Conservation (phyloP, 306 rosid genomes). For the Pyrus betulifolia region DNA sequence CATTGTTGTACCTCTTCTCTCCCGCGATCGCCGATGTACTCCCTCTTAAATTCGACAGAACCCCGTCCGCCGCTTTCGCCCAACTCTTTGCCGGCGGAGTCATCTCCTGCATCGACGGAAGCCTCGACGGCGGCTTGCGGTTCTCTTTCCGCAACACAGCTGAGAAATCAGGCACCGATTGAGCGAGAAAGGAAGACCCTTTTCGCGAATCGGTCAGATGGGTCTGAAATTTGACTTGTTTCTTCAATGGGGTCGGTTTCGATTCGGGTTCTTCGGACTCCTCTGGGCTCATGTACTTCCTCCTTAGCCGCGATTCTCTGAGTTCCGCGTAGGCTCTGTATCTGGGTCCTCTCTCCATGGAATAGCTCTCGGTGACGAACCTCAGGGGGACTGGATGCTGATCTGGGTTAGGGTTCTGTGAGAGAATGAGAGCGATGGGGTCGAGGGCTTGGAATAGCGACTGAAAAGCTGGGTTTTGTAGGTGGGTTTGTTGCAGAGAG, state of each 20-base stretch:
- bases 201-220: slow-evolving; percentile 20
- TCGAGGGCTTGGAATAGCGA: slow-evolving; percentile 56
- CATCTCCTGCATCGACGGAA: slow-evolving; percentile 42
- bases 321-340: slow-evolving; percentile 60
- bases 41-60: slow-evolving; percentile 56
- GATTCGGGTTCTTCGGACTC: slow-evolving; percentile 14
- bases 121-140: slow-evolving; percentile 35
- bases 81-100: slow-evolving; percentile 61
- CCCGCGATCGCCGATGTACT: slow-evolving; percentile 68
- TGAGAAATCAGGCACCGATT: slow-evolving; percentile 90
- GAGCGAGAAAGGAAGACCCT: slow-evolving; percentile 51
- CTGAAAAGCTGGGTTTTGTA: slow-evolving; percentile 24
- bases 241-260: slow-evolving; percentile 39
- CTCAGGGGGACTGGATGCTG: slow-evolving; percentile 29
- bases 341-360: slow-evolving; percentile 74
- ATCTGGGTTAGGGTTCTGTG: slow-evolving; percentile 35
- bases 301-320: slow-evolving; percentile 52
- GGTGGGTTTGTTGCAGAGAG: slow-evolving; percentile 25
- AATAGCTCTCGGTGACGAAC: slow-evolving; percentile 32
- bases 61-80: slow-evolving; percentile 28
- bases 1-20: slow-evolving; percentile 42
- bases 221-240: slow-evolving; percentile 54
- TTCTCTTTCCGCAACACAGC: slow-evolving; percentile 72
- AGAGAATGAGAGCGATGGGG: slow-evolving; percentile 58
- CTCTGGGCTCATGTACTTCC: slow-evolving; percentile 23